Evolutionary conservation across 2,329 filamentous ascomycete genomes (phyloP), one percentile per base, ranked within the genome.

Genomic region (Colletotrichum echinochloae): DNA sequence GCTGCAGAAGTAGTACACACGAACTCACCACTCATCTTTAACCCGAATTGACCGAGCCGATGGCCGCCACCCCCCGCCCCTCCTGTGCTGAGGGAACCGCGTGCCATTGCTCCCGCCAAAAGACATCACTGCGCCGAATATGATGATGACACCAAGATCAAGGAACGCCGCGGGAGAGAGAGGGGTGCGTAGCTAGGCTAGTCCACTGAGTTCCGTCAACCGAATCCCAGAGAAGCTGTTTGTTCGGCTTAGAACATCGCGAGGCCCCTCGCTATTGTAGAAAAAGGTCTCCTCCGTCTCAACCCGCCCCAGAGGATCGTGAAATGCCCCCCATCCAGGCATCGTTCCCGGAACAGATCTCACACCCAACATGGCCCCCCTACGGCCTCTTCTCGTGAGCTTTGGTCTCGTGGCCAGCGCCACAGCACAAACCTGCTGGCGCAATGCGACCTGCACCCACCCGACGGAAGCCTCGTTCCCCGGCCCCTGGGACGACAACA

Each of bases 401-500:
- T 41, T 62, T 9, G 46, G 49, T 20, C 57, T 67, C 18, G 5
- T 48, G 44, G 16, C 52, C 57, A 18, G 49, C 41, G 23, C 64
- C 6, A 28, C 52, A 14, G 65, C 65, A 5, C 75, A 76, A 41
- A 76, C 72, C 66, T 91, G 88, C 75, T 91, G 88, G 88, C 81
- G 85, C 69, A 77, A 88, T 64, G 86, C 85, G 1, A 76, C 81
- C 26, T 91, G 89, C 75, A 85, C 81, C 26, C 84, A 84, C 4
- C 84, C 87, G 4, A 75, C 76, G 12, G 77, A 83, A 7, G 76
- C 85, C 8, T 83, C 88, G 0, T 91, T 90, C 71, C 81, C 83
- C 2, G 89, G 89, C 0, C 78, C 79, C 20, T 91, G 89, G 89
- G 85, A 91, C 39, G 77, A 81, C 1, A 86, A 88, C 73, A 90